These are phyloP conservation scores for Hemisphaericaspora xylanilytica DNA, from an alignment of 1,139 yeast genomes.

Conservation along the genomic window DNA sequence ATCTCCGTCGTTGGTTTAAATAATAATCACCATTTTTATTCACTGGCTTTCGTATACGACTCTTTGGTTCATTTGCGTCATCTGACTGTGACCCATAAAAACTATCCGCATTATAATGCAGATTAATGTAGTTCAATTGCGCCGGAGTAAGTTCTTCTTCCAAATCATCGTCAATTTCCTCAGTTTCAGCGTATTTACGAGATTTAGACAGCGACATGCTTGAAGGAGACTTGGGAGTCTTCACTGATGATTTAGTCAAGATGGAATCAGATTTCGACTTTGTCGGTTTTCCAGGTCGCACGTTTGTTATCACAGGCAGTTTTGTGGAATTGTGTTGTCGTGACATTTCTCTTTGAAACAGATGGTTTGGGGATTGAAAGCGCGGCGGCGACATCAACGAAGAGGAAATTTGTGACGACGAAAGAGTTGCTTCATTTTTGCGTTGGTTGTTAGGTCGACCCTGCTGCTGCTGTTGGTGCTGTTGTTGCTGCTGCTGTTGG, in stretches of 20 bases:
- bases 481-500: constrained; percentile 6
- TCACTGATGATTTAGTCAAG: background rate
- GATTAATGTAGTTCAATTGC: constrained; percentile 27
- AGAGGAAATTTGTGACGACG: background rate
- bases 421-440: background rate
- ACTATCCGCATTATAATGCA: constrained; percentile 5
- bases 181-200: no score
- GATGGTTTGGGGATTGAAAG: background rate
- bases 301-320: constrained; percentile 10
- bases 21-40: constrained; percentile 31
- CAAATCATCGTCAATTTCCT: constrained; percentile 27
- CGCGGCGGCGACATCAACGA: background rate
- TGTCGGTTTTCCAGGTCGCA: constrained; percentile 8
- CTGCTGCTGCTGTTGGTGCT: background rate
- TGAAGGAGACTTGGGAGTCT: background rate
- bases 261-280: constrained; percentile 6
- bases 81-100: background rate
- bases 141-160: constrained; percentile 39
- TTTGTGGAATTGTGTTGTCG: background rate
- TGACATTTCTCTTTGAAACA: background rate
- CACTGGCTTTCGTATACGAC: constrained; percentile 6
- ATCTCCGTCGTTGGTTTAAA: constrained; percentile 35
- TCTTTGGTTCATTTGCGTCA: constrained; percentile 5
- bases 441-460: background rate
- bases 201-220: constrained; percentile 8